phyloP scores from a whole-genome alignment of 805 yeast genomes.

The Spencermartinsiella europaea region DNA sequence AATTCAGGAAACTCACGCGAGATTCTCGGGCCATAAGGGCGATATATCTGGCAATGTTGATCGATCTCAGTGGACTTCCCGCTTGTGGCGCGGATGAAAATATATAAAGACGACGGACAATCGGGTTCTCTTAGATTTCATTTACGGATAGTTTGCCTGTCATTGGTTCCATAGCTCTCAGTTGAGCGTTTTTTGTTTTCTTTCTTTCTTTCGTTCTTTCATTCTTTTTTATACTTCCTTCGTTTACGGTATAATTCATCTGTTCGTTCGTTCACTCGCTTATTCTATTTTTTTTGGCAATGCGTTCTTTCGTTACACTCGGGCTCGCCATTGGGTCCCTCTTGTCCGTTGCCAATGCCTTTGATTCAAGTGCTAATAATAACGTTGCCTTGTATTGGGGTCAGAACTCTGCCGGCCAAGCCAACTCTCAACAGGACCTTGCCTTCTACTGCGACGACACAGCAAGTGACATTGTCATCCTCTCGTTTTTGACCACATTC shows the following conservation, averaged over 20 bases:
- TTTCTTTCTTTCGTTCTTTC: background rate
- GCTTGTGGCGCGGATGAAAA: no score
- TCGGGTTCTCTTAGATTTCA: no score
- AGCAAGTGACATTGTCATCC: constrained; percentile 58
- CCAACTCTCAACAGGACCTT: constrained; percentile 36
- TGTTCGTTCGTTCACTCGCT: background rate
- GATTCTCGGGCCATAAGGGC: no score
- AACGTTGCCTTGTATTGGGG: constrained; percentile 89
- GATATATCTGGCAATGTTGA: no score
- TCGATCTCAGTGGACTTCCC: no score
- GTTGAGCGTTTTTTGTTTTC: background rate
- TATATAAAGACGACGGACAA: no score
- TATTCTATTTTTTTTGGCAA: background rate
- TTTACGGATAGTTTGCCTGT: no score
- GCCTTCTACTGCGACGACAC: constrained; percentile 60
- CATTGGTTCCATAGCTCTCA: no score
- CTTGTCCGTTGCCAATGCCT: constrained; percentile 5
- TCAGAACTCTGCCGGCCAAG: constrained; percentile 62
- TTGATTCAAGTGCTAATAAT: constrained; percentile 34
- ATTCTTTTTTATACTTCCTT: background rate
- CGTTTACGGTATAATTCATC: background rate
- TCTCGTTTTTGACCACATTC: constrained; percentile 62
- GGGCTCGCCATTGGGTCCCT: background rate
- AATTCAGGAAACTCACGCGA: no score
- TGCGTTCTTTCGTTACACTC: background rate